phyloP scores from a whole-genome alignment of 2,329 filamentous ascomycete genomes.

The Amauroascus verrucosus region DNA sequence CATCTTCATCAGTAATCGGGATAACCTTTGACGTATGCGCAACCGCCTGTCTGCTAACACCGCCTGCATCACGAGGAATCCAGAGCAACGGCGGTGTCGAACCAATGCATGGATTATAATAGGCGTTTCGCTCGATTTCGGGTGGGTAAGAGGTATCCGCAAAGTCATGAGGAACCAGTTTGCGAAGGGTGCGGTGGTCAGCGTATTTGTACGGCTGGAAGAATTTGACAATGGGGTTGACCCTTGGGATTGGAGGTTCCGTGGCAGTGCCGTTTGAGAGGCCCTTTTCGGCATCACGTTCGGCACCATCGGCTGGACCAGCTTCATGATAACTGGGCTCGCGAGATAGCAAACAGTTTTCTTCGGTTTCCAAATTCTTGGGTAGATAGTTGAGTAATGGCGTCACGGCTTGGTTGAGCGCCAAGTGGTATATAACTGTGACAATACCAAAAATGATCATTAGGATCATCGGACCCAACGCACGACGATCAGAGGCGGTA shows the following conservation, averaged over 20 bases:
- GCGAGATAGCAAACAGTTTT: slow-evolving; percentile 31
- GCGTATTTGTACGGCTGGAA: slow-evolving; percentile 67
- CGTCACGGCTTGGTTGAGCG: slow-evolving; percentile 59
- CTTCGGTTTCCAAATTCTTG: slow-evolving; percentile 55
- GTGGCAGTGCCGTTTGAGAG: slow-evolving; percentile 22
- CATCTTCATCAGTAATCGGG: slow-evolving; percentile 70
- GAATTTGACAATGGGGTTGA: slow-evolving; percentile 43
- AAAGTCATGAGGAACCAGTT: slow-evolving; percentile 53
- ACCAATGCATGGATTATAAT: slow-evolving; percentile 60
- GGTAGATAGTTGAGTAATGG: slow-evolving; percentile 72
- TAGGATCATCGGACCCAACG: slow-evolving; percentile 59
- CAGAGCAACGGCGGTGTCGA: slow-evolving; percentile 61
- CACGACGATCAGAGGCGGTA: slow-evolving; percentile 49
- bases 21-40: slow-evolving; percentile 60
- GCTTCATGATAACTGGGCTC: slow-evolving; percentile 21
- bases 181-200: slow-evolving; percentile 60
- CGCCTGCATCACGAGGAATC: slow-evolving; percentile 67
- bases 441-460: slow-evolving; percentile 70
- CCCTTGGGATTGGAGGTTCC: slow-evolving; percentile 25
- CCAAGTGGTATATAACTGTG: slow-evolving; percentile 63
- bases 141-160: slow-evolving; percentile 50
- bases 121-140: slow-evolving; percentile 56
- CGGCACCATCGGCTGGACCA: slow-evolving; percentile 22
- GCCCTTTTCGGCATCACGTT: slow-evolving; percentile 24
- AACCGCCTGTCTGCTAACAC: slow-evolving; percentile 68